A percentile compares a stretch with the other conserved stretches of the same genome.
phyloP scores from a whole-genome alignment of 306 rosid species.

The Cucumis hystrix region DNA sequence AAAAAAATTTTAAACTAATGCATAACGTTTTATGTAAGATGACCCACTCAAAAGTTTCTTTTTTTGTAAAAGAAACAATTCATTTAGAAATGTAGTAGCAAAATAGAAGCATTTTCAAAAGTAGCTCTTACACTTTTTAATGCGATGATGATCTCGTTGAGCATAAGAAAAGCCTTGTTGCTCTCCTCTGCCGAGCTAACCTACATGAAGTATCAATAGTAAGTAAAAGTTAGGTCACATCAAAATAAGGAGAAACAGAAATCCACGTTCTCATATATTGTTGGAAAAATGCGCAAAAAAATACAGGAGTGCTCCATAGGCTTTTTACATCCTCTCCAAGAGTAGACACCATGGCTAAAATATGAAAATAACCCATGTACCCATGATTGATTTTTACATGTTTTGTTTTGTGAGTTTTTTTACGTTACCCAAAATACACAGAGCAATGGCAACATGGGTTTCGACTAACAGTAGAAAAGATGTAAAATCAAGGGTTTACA shows the following conservation, averaged over 20 bases:
- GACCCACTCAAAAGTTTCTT: not conserved
- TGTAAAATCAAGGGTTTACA: not conserved
- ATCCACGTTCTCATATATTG: not conserved
- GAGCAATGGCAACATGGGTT: not conserved
- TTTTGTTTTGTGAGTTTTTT: not conserved
- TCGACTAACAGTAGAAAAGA: not conserved
- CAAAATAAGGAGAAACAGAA: not conserved
- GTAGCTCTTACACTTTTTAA: constrained; percentile 62
- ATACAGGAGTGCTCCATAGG: not conserved
- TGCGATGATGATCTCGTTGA: constrained; percentile 70
- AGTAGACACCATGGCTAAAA: not conserved
- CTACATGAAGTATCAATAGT: constrained; percentile 33
- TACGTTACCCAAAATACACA: not conserved
- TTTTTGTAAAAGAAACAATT: no score
- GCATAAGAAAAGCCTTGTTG: constrained; percentile 69
- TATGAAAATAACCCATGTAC: not conserved
- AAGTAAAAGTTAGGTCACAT: not conserved
- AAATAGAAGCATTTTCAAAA: not conserved
- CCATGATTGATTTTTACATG: not conserved
- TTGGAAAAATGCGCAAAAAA: not conserved
- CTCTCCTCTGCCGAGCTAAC: constrained; percentile 48
- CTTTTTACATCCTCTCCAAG: not conserved
- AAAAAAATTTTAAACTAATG: no score
- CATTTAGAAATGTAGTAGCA: not conserved
- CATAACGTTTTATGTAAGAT: no score